These are phyloP conservation scores for Talaromyces sp. DNA, from an alignment of 2,329 filamentous ascomycete genomes.

Conservation along the genomic window DNA sequence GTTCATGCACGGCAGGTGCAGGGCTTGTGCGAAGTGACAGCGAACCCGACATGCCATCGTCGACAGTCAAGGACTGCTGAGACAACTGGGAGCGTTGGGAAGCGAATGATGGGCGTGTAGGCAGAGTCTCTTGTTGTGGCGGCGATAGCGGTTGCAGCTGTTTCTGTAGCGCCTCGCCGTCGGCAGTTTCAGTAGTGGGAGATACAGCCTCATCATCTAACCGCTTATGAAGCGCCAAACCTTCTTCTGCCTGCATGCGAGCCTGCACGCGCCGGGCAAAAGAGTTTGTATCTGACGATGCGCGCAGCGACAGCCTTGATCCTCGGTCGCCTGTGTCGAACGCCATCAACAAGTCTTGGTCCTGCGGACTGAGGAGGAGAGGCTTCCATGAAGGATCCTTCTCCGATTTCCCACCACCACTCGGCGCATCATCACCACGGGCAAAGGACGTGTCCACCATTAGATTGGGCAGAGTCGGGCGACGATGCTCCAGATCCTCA, in stretches of 20 bases:
- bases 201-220: conserved; percentile 28
- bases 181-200: conserved; percentile 19
- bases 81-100: conserved; percentile 28
- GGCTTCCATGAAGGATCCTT: conserved; percentile 21
- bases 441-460: conserved; percentile 30
- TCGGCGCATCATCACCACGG: conserved; percentile 13
- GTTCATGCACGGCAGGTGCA: conserved; percentile 18
- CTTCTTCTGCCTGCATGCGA: conserved; percentile 51
- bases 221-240: conserved; percentile 44
- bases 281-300: conserved; percentile 37
- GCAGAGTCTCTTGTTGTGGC: conserved; percentile 11
- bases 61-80: conserved; percentile 10
- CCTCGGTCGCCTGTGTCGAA: conserved; percentile 25
- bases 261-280: conserved; percentile 46
- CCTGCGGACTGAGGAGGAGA: conserved; percentile 29
- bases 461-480: conserved; percentile 22
- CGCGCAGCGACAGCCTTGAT: conserved; percentile 36
- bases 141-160: conserved; percentile 7
- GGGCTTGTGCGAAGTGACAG: conserved; percentile 24
- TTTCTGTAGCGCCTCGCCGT: conserved; percentile 11
- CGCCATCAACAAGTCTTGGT: conserved; percentile 34
- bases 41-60: conserved; percentile 20
- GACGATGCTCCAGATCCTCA: conserved; percentile 14
- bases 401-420: conserved; percentile 2
- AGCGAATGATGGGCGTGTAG: conserved; percentile 20